Conservation (phyloP, 1,284 basidiomycete species). For the Ceratobasidium sp. region DNA sequence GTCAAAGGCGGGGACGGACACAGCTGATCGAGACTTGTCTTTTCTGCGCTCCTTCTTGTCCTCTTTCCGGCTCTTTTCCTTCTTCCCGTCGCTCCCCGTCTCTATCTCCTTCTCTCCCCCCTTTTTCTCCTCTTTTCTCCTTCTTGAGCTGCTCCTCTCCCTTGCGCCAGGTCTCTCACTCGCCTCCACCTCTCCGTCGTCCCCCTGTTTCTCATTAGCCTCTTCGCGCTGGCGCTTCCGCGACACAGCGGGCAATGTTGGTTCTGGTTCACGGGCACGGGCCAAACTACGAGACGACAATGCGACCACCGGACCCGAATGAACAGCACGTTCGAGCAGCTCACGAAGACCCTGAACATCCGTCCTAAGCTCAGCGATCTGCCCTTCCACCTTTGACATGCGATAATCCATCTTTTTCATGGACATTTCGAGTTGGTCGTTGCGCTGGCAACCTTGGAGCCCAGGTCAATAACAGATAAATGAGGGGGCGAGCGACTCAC, state of each 20-base stretch:
- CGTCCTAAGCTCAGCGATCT: constrained; percentile 1
- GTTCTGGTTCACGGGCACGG: neutral
- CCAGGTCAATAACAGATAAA: neutral
- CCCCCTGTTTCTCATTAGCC: neutral
- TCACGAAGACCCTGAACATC: neutral
- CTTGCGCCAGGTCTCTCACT: too few relatives aligned
- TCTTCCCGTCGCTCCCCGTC: too few relatives aligned
- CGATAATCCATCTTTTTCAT: constrained; percentile 3
- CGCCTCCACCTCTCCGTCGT: neutral
- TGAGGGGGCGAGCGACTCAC: neutral
- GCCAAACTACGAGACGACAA: neutral
- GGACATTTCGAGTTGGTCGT: neutral
- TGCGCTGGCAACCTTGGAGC: neutral
- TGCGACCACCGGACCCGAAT: neutral
- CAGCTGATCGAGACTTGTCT: neutral
- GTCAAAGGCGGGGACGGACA: neutral
- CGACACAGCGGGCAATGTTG: neutral
- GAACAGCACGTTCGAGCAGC: constrained; percentile 2
- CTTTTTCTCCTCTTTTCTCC: neutral
- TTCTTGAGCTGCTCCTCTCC: too few relatives aligned
- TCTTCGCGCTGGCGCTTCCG: neutral
- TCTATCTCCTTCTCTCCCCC: neutral
- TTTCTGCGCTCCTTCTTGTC: neutral
- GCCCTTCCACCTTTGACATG: constrained; percentile 2
- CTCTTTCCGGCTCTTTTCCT: neutral